phyloP scores from a whole-genome alignment of 2,329 filamentous ascomycete genomes.

The Phaeoacremonium minimum region DNA sequence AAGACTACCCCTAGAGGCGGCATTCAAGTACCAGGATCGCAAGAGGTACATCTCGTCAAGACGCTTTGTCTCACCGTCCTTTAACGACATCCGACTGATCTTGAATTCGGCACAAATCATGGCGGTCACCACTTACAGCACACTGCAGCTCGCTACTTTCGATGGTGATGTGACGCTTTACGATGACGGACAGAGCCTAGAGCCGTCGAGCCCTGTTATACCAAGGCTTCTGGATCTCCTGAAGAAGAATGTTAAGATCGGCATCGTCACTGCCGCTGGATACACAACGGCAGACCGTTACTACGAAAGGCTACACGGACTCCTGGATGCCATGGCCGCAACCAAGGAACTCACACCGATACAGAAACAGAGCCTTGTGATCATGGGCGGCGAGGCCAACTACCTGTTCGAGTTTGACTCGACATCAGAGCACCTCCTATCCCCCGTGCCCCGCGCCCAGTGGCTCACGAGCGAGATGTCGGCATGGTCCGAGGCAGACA shows the following conservation, averaged over 20 bases:
- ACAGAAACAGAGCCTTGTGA: slow-evolving; percentile 75
- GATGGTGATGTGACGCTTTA: slow-evolving; percentile 98
- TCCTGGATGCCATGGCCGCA: slow-evolving; percentile 71
- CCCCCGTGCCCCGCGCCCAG: slow-evolving; percentile 58
- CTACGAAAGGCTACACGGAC: slow-evolving; percentile 79
- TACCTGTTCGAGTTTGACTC: slow-evolving; percentile 82
- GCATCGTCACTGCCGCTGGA: slow-evolving; percentile 93
- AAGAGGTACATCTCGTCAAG: slow-evolving; percentile 84
- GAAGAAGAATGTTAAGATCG: slow-evolving; percentile 73
- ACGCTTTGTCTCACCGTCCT: slow-evolving; percentile 90
- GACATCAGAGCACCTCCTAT: slow-evolving; percentile 60
- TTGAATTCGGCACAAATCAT: slow-evolving; percentile 94
- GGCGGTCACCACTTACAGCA: slow-evolving; percentile 72
- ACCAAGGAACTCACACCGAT: slow-evolving; percentile 54
- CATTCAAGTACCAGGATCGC: slow-evolving; percentile 85
- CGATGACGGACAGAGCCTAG: slow-evolving; percentile 78
- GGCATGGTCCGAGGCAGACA: slow-evolving; percentile 71
- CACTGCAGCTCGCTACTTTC: slow-evolving; percentile 85
- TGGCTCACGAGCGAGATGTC: slow-evolving; percentile 80
- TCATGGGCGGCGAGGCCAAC: slow-evolving; percentile 95
- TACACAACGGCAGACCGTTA: slow-evolving; percentile 87
- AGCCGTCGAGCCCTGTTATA: slow-evolving; percentile 73
- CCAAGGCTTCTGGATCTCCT: slow-evolving; percentile 65
- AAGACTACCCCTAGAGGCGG: slow-evolving; percentile 76
- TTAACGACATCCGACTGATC: slow-evolving; percentile 91